Conservation (phyloP, 192 early-diverging fungal species). For the Coemansia sp. region DNA sequence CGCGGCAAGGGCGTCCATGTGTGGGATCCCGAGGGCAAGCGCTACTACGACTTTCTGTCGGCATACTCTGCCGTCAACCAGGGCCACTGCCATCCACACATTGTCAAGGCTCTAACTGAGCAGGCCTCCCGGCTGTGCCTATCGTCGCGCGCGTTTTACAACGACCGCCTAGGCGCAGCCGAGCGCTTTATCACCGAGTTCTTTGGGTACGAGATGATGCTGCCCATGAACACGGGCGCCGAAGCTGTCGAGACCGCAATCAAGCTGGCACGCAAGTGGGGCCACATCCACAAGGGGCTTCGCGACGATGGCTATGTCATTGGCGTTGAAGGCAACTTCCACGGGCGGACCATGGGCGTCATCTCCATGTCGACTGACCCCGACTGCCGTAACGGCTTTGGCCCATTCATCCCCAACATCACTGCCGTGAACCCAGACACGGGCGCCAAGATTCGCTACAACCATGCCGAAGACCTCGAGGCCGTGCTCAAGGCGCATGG, state of each 20-base stretch:
- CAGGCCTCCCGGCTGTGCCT: slow-evolving; percentile 85
- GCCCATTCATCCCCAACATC: slow-evolving; percentile 90
- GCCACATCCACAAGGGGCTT: slow-evolving; percentile 87
- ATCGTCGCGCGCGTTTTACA: slow-evolving; percentile 95
- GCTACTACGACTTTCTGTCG: slow-evolving; percentile 78
- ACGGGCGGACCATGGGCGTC: slow-evolving; percentile 90
- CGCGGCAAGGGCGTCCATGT: slow-evolving; percentile 86
- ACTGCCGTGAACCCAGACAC: slow-evolving; percentile 77
- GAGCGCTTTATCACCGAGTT: slow-evolving; percentile 90
- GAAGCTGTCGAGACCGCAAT: slow-evolving; percentile 99
- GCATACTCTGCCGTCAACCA: slow-evolving; percentile 81
- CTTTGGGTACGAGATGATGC: slow-evolving; percentile 97
- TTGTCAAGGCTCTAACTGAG: slow-evolving; percentile 83
- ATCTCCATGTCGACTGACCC: slow-evolving; percentile 96
- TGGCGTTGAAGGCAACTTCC: slow-evolving; percentile 89
- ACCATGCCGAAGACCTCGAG: slow-evolving; percentile 84
- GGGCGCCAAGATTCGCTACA: slow-evolving; percentile 73
- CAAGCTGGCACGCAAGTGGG: slow-evolving; percentile 98
- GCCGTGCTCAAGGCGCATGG: slow-evolving; percentile 80
- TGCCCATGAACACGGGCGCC: slow-evolving; percentile 99
- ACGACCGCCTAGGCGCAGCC: slow-evolving; percentile 86
- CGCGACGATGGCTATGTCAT: slow-evolving; percentile 77
- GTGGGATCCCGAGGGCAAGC: slow-evolving; percentile 86
- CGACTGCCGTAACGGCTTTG: slow-evolving; percentile 77
- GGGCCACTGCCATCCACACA: slow-evolving; percentile 95